These are phyloP conservation scores for Epithele typhae DNA, from an alignment of 768 basidiomycete species.

Conservation along the genomic window DNA sequence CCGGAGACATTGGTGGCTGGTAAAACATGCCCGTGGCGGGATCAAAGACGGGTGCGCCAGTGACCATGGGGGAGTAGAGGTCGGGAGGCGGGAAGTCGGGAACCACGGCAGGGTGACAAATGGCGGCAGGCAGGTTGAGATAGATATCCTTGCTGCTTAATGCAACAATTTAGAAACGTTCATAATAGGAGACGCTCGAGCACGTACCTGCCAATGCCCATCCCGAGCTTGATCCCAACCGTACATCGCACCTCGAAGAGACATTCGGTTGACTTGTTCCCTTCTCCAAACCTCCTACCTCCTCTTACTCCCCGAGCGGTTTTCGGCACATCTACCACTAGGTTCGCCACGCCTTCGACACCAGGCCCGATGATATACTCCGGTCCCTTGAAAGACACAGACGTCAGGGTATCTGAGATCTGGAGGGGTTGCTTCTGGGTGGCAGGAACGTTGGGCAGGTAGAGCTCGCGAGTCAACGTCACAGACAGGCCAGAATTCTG, in stretches of 20 bases:
- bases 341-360: slow-evolving; percentile 70
- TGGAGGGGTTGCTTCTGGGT: slow-evolving; percentile 47
- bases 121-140: slow-evolving; percentile 57
- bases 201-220: slow-evolving; percentile 69
- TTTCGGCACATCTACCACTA: slow-evolving; percentile 77
- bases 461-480: slow-evolving; percentile 55
- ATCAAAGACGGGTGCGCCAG: slow-evolving; percentile 8
- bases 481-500: slow-evolving; percentile 69
- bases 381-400: slow-evolving; percentile 65
- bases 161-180: slow-evolving; percentile 1
- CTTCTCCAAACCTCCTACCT: slow-evolving; percentile 54
- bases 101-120: slow-evolving; percentile 61
- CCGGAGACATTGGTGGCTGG: slow-evolving; percentile 16
- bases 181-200: neutral
- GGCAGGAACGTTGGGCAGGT: slow-evolving; percentile 42
- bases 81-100: slow-evolving; percentile 32
- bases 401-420: slow-evolving; percentile 63
- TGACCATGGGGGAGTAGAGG: slow-evolving; percentile 20
- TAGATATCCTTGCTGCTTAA: slow-evolving; percentile 62
- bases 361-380: slow-evolving; percentile 76
- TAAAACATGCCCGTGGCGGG: slow-evolving; percentile 11
- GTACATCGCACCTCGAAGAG: slow-evolving; percentile 69
- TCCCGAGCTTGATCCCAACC: slow-evolving; percentile 58
- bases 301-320: slow-evolving; percentile 61
- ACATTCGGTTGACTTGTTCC: slow-evolving; percentile 38